A percentile compares a stretch with the other conserved stretches of the same genome.
Conservation (phyloP, 1,284 basidiomycete genomes). For the Xanthoconium separans region DNA sequence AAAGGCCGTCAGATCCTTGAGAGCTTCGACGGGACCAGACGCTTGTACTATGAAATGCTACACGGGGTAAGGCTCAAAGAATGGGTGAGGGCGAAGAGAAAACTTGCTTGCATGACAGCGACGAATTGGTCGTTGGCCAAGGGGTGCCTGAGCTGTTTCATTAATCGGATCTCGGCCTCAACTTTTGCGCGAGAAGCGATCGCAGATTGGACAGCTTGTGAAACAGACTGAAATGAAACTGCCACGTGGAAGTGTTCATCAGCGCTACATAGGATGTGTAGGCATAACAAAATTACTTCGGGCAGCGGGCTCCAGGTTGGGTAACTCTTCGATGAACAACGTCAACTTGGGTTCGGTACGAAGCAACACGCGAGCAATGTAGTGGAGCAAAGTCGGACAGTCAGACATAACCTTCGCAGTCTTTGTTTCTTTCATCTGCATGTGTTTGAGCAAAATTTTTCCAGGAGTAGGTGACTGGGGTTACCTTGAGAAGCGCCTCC, state of each 20-base stretch:
- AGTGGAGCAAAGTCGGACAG: constrained; percentile 87
- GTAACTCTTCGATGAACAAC: constrained; percentile 79
- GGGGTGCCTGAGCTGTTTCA: constrained; percentile 35
- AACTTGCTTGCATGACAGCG: constrained; percentile 61
- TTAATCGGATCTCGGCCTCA: constrained; percentile 51
- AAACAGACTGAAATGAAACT: constrained; percentile 72
- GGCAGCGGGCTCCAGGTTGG: constrained; percentile 80
- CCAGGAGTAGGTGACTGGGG: background rate
- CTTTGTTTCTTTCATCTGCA: constrained; percentile 81
- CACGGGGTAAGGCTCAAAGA: background rate
- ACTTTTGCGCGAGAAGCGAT: constrained; percentile 58
- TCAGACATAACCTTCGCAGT: constrained; percentile 63
- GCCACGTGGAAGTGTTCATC: background rate
- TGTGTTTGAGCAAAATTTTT: background rate
- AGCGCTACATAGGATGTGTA: background rate
- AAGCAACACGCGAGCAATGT: constrained; percentile 75
- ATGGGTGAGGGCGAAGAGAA: background rate
- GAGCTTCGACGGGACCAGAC: constrained; percentile 52
- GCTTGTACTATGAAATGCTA: constrained; percentile 61
- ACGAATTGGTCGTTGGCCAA: constrained; percentile 60
- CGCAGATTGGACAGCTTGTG: constrained; percentile 59
- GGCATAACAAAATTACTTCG: constrained; percentile 47
- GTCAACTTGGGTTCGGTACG: constrained; percentile 65
- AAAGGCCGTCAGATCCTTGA: constrained; percentile 59
- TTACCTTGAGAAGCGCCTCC: constrained; percentile 77